Evolutionary conservation across 352 stramenopile species (phyloP).

Genomic region (Albugo candida): DNA sequence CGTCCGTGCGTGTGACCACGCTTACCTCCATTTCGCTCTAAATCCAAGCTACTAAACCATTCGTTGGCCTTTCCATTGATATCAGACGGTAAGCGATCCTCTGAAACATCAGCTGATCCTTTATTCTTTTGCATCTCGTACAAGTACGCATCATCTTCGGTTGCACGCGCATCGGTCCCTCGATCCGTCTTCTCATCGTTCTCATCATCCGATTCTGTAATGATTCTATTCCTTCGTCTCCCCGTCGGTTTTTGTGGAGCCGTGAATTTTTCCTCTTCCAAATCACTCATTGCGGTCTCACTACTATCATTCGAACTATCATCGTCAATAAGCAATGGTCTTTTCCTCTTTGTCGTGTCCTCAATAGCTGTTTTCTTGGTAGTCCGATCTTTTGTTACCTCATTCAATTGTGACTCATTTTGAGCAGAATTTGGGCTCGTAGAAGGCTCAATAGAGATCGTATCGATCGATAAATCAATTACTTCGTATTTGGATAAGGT

Average conservation of each 20-base stretch:
- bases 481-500: slow-evolving; percentile 75
- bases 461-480: slow-evolving; percentile 5
- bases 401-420: no score
- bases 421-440: no score
- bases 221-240: slow-evolving; percentile 5
- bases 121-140: no score
- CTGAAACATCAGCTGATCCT: no score
- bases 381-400: no score
- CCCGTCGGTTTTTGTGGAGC: slow-evolving; percentile 2
- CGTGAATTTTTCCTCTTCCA: neutral
- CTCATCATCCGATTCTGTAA: neutral
- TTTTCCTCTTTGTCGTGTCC: slow-evolving; percentile 5
- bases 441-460: no score
- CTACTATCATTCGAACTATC: slow-evolving; percentile 11
- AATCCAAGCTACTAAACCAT: neutral
- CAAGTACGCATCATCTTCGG: no score
- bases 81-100: neutral
- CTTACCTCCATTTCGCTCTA: no score
- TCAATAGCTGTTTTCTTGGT: neutral
- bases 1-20: neutral
- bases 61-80: neutral
- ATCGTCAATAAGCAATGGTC: slow-evolving; percentile 1
- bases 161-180: no score
- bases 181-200: neutral
- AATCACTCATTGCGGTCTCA: neutral